Base-by-base conservation (phyloP, 305 asterid genomes). In the Fraxinus sp. region DNA sequence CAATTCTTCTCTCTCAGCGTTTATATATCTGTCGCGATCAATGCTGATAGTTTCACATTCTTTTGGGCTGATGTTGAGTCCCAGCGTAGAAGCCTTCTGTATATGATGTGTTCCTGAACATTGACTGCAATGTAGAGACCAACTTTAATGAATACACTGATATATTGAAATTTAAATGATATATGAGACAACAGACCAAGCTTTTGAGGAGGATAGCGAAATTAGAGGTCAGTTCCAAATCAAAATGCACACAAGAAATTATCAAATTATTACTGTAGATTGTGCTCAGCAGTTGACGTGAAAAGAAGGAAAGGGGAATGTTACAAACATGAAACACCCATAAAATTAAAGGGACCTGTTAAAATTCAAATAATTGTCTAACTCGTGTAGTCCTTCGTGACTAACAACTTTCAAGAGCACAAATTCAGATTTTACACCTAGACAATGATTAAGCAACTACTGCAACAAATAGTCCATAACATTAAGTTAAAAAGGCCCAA, bases 1-100 rank as follows among this genome's bases (percentile, higher is more conserved):
- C 76, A 81, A 72, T 3, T 43, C 52, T 39, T 52, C 80, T 66
- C 75, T 49, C 49, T 30, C 14, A 28, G 22, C 30, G 68, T 52
- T 22, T 22, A 7, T 59, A 32, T 14, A 71, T 71, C 41, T 71
- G 43, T 32, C 43, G 32, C 6, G 46, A 28, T 28, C 16, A 52
- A 82, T 77, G 83, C 75, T 9, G 68, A 74, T 13, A n/a, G 66
- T 81, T 87, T 87, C 77, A 92, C 81, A 72, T 59, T 78, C 92
- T 88, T 81, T 86, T 91, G 4, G 87, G 86, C 80, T 88, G 94
- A 11, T 64, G 85, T 39, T 81, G 86, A 79, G 73, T 88, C 39
- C 96, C 96, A 72, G 95, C 97, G 46, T 66, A 76, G 85, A 94
- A 96, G 75, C 99, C 99, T 91, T 94, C 98, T 16, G 98, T 85